A percentile compares a stretch with the other conserved stretches of the same genome.
Evolutionary conservation across 2,329 filamentous ascomycete genomes (phyloP).

Genomic region (Ophiosphaerella herpotricha): DNA sequence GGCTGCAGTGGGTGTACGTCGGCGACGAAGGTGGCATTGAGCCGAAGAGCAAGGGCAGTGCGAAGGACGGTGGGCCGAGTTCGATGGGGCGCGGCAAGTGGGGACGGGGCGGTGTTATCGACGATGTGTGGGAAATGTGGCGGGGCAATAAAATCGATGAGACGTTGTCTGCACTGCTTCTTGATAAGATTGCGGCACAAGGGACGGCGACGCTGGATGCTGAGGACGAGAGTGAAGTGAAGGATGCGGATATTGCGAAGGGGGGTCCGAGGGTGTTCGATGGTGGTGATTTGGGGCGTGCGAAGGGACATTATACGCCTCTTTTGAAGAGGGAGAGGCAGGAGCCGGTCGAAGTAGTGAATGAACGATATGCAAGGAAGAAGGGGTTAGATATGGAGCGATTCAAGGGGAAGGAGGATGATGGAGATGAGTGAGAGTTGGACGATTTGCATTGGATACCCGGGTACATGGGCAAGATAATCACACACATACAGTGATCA

Average conservation of each 20-base stretch:
- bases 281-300: constrained; percentile 59
- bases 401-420: constrained; percentile 23
- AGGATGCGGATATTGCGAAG: constrained; percentile 24
- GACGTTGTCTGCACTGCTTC: constrained; percentile 73
- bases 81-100: constrained; percentile 36
- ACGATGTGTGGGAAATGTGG: constrained; percentile 81
- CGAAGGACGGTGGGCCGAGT: constrained; percentile 17
- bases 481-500: no score
- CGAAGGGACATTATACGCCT: constrained; percentile 63
- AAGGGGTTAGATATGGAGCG: constrained; percentile 49
- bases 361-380: constrained; percentile 61
- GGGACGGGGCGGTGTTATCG: constrained; percentile 42
- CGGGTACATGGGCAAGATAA: not conserved
- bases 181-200: constrained; percentile 63
- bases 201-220: constrained; percentile 37
- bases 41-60: constrained; percentile 46
- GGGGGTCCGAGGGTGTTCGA: constrained; percentile 60
- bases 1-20: constrained; percentile 77
- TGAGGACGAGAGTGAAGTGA: constrained; percentile 11
- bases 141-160: constrained; percentile 87
- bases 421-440: constrained; percentile 34
- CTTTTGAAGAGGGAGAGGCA: constrained; percentile 61
- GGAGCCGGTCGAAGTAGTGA: constrained; percentile 65
- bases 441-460: not conserved
- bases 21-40: constrained; percentile 65